Conservation (phyloP, 2,329 filamentous ascomycete species). For the Fusarium fujikuroi region DNA sequence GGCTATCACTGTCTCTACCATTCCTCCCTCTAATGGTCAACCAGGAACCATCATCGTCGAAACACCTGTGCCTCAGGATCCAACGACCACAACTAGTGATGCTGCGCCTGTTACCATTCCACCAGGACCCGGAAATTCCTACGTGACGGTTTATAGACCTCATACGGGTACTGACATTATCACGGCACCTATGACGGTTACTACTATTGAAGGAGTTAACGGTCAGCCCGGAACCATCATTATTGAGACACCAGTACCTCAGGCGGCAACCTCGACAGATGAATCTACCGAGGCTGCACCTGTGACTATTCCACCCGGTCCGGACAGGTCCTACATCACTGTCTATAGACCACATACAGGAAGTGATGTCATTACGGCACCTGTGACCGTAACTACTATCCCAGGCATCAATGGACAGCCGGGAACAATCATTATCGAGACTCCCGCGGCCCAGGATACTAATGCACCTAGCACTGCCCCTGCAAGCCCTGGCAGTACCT, state of each 20-base stretch:
- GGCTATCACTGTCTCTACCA: conserved; percentile 17
- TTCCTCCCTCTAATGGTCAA: conserved; percentile 12
- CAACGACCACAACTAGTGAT: not conserved
- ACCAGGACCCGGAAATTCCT: conserved; percentile 12
- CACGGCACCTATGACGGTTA: conserved; percentile 19
- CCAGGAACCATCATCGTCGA: conserved; percentile 27
- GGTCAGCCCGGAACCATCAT: conserved; percentile 25
- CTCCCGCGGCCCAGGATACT: not conserved
- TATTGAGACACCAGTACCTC: conserved; percentile 11
- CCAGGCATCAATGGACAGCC: conserved; percentile 12
- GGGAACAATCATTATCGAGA: conserved; percentile 29
- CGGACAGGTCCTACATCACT: conserved; percentile 23
- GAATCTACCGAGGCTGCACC: not conserved
- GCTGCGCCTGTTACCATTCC: conserved; percentile 17
- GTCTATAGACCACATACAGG: conserved; percentile 27
- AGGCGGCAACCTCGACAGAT: not conserved
- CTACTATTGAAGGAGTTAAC: conserved; percentile 13
- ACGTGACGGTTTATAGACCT: conserved; percentile 30
- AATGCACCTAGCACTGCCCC: not conserved
- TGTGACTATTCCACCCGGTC: conserved; percentile 17
- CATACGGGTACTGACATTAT: conserved; percentile 18
- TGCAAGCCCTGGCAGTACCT: not conserved
- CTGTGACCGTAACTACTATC: conserved; percentile 25
- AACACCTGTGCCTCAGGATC: conserved; percentile 1
- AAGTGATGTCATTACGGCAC: conserved; percentile 14